phyloP scores from a whole-genome alignment of 2,329 filamentous ascomycete genomes.

The Alternaria sp. region DNA sequence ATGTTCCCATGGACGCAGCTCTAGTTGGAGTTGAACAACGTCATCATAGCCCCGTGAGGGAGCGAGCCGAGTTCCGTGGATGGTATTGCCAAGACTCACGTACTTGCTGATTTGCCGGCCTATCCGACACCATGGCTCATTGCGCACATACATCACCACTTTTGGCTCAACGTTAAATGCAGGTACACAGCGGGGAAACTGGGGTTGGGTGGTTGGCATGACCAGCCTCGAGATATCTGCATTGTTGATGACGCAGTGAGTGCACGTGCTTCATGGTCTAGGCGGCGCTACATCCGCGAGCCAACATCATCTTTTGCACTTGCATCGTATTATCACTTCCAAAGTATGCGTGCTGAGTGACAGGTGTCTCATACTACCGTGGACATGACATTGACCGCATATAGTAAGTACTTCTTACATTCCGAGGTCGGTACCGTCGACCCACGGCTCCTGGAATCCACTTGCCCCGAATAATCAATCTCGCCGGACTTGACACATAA shows the following conservation, averaged over 20 bases:
- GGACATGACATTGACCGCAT: background rate
- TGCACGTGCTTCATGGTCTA: background rate
- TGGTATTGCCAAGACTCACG: constrained; percentile 9
- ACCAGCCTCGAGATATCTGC: background rate
- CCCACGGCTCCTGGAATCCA: constrained; percentile 30
- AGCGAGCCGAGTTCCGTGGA: constrained; percentile 4
- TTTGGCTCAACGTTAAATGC: background rate
- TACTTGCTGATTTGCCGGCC: background rate
- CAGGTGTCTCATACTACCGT: background rate
- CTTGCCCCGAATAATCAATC: constrained; percentile 30
- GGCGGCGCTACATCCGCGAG: background rate
- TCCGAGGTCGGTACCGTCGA: constrained; percentile 8
- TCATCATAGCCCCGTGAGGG: constrained; percentile 11
- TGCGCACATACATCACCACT: background rate
- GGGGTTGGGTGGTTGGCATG: background rate
- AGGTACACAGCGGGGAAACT: constrained; percentile 7
- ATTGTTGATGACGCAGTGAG: background rate
- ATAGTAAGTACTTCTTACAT: background rate
- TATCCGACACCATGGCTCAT: background rate
- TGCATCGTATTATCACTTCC: background rate
- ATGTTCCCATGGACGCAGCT: background rate
- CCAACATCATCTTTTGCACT: background rate
- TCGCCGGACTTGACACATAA: constrained; percentile 21
- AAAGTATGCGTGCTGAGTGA: background rate
- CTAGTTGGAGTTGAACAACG: constrained; percentile 1